These are phyloP conservation scores for Acanthamoeba castellanii DNA, from an alignment of 208 protist genomes.

Conservation along the genomic window DNA sequence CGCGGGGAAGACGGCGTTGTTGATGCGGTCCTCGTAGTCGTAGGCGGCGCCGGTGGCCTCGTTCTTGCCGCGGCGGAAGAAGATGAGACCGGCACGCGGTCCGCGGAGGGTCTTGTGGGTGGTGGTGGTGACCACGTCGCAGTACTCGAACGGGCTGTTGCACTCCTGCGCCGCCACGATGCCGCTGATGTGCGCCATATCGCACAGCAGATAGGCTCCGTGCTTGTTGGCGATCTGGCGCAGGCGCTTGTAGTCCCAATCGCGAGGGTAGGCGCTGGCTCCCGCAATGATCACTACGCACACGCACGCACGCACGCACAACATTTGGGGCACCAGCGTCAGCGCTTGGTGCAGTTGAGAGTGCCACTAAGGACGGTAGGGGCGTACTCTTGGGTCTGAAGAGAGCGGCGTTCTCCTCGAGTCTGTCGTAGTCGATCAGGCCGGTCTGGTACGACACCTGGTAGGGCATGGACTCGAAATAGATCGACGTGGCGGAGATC, in stretches of 20 bases:
- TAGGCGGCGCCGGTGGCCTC: conserved; percentile 87
- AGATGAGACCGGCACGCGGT: conserved; percentile 85
- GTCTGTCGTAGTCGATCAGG: conserved; percentile 97
- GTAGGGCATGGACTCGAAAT: conserved; percentile 87
- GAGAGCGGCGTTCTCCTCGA: conserved; percentile 87
- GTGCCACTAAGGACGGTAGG: conserved; percentile 97
- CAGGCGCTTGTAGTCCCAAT: conserved; percentile 83
- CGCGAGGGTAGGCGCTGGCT: conserved; percentile 84
- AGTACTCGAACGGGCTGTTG: conserved; percentile 82
- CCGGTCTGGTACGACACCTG: conserved; percentile 87
- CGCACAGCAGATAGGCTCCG: conserved; percentile 80
- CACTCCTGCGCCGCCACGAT: conserved; percentile 84
- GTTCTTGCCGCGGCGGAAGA: conserved; percentile 87
- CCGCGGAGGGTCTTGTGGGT: conserved; percentile 89
- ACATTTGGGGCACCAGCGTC: too few relatives aligned
- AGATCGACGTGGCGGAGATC: conserved; percentile 86
- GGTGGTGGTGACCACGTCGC: conserved; percentile 88
- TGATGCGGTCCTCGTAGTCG: conserved; percentile 82
- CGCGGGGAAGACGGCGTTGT: conserved; percentile 85
- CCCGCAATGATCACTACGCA: conserved; percentile 88
- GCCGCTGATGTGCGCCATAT: conserved; percentile 89
- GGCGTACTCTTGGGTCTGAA: conserved; percentile 88
- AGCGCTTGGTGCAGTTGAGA: too few relatives aligned
- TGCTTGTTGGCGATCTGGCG: conserved; percentile 83
- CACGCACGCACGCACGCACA: too few relatives aligned